Conservation (phyloP, 176 grass and related monocot species). For the Oryza glaberrima region DNA sequence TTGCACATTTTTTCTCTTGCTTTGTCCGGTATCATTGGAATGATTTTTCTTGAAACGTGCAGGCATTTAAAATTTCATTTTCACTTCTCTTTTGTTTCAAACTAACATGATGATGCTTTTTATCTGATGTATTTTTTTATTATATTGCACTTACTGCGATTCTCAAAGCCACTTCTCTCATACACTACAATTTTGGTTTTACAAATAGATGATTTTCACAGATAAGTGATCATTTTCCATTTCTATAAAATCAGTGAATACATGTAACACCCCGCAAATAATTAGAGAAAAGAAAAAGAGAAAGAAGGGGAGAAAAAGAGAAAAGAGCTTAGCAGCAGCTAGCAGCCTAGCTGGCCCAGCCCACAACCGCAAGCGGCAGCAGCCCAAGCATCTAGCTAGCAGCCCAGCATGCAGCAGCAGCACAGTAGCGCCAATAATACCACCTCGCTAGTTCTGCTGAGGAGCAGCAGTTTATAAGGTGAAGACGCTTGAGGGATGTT, state of each 20-base stretch:
- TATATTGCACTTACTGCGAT: background rate
- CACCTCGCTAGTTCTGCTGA: too few relatives aligned
- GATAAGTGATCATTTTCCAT: background rate
- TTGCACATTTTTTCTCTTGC: background rate
- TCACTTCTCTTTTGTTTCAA: slow-evolving; percentile 16
- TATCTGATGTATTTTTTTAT: background rate
- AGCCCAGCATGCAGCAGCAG: too few relatives aligned
- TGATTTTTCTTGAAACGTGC: background rate
- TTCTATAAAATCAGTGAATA: background rate
- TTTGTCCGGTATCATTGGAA: background rate
- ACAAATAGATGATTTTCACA: background rate
- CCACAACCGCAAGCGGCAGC: too few relatives aligned
- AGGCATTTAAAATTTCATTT: background rate
- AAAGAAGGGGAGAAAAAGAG: too few relatives aligned
- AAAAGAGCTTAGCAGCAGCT: too few relatives aligned
- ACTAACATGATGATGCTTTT: background rate
- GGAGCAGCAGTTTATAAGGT: too few relatives aligned
- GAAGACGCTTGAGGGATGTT: too few relatives aligned
- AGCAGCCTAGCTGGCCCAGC: too few relatives aligned
- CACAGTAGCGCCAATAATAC: too few relatives aligned
- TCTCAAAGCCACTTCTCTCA: slow-evolving; percentile 16
- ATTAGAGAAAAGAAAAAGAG: too few relatives aligned
- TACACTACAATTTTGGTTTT: slow-evolving; percentile 9
- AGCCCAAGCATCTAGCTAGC: too few relatives aligned
- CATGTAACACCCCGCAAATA: too few relatives aligned